Evolutionary conservation across 2,329 filamentous ascomycete species (phyloP), one percentile per base, ranked within the genome.

Genomic region (Cladophialophora bantiana): DNA sequence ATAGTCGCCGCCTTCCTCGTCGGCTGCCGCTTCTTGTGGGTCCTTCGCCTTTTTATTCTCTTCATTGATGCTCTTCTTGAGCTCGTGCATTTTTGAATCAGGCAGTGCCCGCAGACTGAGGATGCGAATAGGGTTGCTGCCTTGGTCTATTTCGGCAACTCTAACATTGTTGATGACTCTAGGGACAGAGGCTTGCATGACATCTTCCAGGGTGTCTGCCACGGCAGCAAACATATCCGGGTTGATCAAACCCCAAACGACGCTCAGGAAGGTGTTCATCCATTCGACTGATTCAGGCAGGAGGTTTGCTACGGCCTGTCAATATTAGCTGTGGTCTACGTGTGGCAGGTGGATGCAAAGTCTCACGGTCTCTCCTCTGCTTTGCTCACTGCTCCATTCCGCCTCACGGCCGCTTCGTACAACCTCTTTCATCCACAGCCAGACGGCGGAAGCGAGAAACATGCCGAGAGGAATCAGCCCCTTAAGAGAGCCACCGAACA

Each of bases 101-200:
- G 94, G 92, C 1, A 98, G 85, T 53, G 94, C 91, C 57, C 94
- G 88, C 75, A 97, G 84, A 76, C 92, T 96, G 55, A 98, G 84
- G 59, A 98, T 92, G 7, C 94, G 89, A 64, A 98, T 83, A 0
- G 95, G 93, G 72, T 97, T 97, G 78, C 85, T 92, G 34, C 95
- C 95, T 78, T 98, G 95, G 58, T 93, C 92, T 73, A 99, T 97
- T 73, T 97, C 94, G 67, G 94, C 93, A 26, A 98, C 92, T 71
- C 94, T 91, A 54, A 99, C 93, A 71, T 97, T 95, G 77, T 98
- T 94, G 70, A 99, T 93, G 45, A 98, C 82, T 1, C 90, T 89
- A 0, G 95, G 95, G 0, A 97, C 91, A 0, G 93, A 97, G 20
- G 94, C 94, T 77, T 96, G 93, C 94, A 98, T 98, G 71, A 98